A percentile compares a stretch with the other conserved stretches of the same genome.
phyloP scores from a whole-genome alignment of 169 alveolate species.

The Eimeria falciformis region DNA sequence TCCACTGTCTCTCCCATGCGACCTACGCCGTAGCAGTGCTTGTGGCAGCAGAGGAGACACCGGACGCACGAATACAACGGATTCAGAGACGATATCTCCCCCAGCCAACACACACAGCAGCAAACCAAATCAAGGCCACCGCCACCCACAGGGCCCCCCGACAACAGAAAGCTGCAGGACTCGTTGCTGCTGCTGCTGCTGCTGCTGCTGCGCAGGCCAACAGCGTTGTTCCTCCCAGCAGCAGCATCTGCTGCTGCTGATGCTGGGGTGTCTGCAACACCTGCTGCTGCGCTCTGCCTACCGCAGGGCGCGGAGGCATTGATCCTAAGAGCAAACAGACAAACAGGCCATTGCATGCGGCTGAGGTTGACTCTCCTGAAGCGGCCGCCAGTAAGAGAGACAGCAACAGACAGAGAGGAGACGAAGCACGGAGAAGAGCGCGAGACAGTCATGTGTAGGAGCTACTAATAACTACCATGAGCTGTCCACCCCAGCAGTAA shows the following conservation, averaged over 20 bases:
- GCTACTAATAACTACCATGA: background rate
- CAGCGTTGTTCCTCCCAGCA: background rate
- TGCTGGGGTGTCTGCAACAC: constrained; percentile 33
- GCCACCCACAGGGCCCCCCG: background rate
- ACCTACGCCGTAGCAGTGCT: constrained; percentile 84
- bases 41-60: constrained; percentile 82
- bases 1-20: constrained; percentile 77
- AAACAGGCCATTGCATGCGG: no score
- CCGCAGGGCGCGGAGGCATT: no score
- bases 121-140: constrained; percentile 39
- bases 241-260: constrained; percentile 38
- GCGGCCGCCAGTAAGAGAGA: background rate
- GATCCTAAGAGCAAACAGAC: no score
- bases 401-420: background rate
- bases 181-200: constrained; percentile 14
- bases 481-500: background rate
- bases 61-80: constrained; percentile 84
- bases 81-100: constrained; percentile 80
- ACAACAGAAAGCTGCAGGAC: background rate
- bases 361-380: no score
- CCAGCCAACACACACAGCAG: constrained; percentile 83
- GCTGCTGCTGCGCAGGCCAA: background rate
- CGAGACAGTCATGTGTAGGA: no score
- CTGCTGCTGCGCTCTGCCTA: background rate
- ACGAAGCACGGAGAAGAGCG: no score